Conservation (phyloP, 2,329 filamentous ascomycete species). For the Trichoderma polysporum region DNA sequence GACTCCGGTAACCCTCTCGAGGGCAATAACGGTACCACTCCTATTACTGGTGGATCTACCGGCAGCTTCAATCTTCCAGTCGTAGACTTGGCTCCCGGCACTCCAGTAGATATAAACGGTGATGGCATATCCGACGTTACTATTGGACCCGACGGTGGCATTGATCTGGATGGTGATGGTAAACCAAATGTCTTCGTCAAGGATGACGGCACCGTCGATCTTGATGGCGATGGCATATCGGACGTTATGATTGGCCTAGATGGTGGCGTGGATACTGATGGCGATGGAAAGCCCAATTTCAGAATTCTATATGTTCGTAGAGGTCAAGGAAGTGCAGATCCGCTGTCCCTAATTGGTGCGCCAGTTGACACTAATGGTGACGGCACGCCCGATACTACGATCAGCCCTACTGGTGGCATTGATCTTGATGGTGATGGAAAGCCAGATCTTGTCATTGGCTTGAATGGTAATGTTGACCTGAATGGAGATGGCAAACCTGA, state of each 20-base stretch:
- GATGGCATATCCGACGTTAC: neutral
- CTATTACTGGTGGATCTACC: neutral
- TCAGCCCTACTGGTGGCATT: neutral
- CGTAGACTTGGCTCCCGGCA: neutral
- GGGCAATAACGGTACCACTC: no score
- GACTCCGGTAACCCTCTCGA: no score
- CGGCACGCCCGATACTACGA: neutral
- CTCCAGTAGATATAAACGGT: neutral
- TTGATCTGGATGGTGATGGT: neutral
- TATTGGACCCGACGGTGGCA: neutral
- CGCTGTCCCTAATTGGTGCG: no score
- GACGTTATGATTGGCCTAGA: neutral
- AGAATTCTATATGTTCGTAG: no score
- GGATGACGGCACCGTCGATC: neutral
- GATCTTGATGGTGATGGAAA: slow-evolving; percentile 10
- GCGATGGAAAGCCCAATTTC: neutral
- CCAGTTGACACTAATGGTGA: neutral
- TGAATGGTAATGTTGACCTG: neutral
- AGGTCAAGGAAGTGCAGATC: no score
- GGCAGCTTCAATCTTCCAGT: neutral
- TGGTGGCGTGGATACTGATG: neutral
- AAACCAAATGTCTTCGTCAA: neutral
- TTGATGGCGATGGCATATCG: neutral
- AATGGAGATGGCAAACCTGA: neutral
- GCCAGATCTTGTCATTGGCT: neutral